Base-by-base conservation (phyloP, 768 basidiomycete species). In the Inosperma sp. region DNA sequence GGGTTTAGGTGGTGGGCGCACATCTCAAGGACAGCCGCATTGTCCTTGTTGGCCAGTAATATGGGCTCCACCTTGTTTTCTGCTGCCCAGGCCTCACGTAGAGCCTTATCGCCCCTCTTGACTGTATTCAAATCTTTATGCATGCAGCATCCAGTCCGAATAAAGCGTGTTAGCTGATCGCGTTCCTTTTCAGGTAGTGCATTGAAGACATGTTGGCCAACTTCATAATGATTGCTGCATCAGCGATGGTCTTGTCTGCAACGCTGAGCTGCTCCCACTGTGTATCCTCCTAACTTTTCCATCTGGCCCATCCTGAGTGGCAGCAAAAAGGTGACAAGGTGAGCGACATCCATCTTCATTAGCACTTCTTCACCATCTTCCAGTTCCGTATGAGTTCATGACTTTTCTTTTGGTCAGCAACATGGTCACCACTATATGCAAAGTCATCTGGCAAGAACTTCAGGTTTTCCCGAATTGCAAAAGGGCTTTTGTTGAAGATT, bases 131-230 rank as follows among this genome's bases (percentile, higher is more conserved):
- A 23, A 10, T 66, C 62, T 53, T 66, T 65, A 43, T 68, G 66
- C 64, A 65, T 65, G 27, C 60, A 60, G 46, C 67, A 68, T 1
- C 65, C 67, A 3, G 56, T 46, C 54, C 65, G 61, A 19, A 68
- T 44, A 37, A 63, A 66, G 2, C 52, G 45, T 17, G 51, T 53
- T 5, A 56, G 26, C 17, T 29, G 25, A 5, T 26, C 21, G 35
- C 56, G 47, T 10, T 62, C 59, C 9, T 36, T 42, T 0, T 25
- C 48, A 7, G 57, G 25, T 4, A 66, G 36, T 5, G 19, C 41
- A 16, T 49, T 51, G 23, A 55, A 60, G 2, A 41, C 53, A 4
- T 58, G 54, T 22, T 48, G 5, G 1, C 64, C 65, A 41, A 63
- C 19, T 1, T 48, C 45, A 0, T 22, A 8, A 56, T 34, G 13